Percentiles rank a stretch among this genome's conserved stretches.
These are phyloP conservation scores for Neurospora hispaniola DNA, from an alignment of 495 filamentous ascomycete genomes.

Conservation along the genomic window DNA sequence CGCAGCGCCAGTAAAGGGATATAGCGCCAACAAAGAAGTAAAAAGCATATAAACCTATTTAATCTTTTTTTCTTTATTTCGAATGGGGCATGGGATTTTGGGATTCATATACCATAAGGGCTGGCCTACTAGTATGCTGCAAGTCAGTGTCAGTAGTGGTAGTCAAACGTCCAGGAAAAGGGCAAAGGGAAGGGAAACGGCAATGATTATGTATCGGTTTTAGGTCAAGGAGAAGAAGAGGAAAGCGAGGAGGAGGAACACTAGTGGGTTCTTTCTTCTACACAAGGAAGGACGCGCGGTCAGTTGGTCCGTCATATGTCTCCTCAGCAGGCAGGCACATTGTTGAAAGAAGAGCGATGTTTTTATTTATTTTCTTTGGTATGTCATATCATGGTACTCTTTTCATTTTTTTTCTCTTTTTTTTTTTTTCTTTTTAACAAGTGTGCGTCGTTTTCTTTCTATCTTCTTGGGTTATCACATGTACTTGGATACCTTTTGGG, in stretches of 20 bases:
- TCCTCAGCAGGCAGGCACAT: neutral
- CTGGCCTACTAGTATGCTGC: neutral
- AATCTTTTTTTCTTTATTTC: neutral
- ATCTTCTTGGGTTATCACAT: neutral
- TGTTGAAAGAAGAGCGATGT: neutral
- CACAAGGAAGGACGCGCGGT: neutral
- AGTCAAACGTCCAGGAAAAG: neutral
- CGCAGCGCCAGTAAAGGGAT: conserved; percentile 34
- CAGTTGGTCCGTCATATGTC: neutral
- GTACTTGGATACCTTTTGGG: neutral
- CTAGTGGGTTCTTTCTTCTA: neutral
- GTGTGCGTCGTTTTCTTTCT: neutral
- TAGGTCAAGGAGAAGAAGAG: neutral
- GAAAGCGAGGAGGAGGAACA: neutral
- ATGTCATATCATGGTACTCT: neutral
- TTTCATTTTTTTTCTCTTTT: neutral
- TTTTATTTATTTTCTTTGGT: neutral
- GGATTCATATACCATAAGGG: neutral
- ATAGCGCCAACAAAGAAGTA: neutral
- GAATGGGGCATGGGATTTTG: neutral
- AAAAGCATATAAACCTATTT: neutral
- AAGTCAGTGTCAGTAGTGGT: neutral
- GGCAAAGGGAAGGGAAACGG: neutral
- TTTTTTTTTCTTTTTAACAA: neutral
- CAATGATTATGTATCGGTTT: neutral